phyloP scores from a whole-genome alignment of 179 eudicot genomes.

The Beta corolliflora region DNA sequence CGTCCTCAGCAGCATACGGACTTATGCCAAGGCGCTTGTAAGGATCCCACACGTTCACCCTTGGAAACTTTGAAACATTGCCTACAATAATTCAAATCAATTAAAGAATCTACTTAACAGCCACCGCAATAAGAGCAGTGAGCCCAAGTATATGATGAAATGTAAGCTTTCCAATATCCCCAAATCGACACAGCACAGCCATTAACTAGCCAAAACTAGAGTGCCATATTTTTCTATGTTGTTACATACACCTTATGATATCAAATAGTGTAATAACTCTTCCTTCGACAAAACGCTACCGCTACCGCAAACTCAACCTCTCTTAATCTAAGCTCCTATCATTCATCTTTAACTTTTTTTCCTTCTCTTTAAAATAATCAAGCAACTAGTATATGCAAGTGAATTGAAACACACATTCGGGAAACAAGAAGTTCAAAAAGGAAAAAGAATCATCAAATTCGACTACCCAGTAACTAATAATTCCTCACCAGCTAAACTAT shows the following conservation, averaged over 20 bases:
- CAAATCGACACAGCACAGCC: not conserved
- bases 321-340: not conserved
- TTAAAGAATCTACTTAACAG: not conserved
- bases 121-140: slow-evolving; percentile 1
- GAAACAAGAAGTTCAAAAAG: too few relatives aligned
- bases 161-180: not conserved
- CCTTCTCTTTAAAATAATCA: too few relatives aligned
- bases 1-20: slow-evolving; percentile 89
- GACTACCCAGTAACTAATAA: not conserved
- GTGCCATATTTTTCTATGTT: not conserved
- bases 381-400: too few relatives aligned
- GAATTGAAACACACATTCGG: too few relatives aligned
- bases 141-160: not conserved
- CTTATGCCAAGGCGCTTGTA: slow-evolving; percentile 91
- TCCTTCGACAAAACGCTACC: not conserved
- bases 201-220: not conserved
- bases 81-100: slow-evolving; percentile 37
- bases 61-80: slow-evolving; percentile 57
- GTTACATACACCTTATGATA: not conserved
- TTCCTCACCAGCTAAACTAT: not conserved
- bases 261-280: not conserved
- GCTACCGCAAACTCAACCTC: not conserved
- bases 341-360: not conserved
- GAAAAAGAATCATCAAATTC: not conserved
- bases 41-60: slow-evolving; percentile 85